Conservation (phyloP, 441 rosid species). For the Omphalea diandra region DNA sequence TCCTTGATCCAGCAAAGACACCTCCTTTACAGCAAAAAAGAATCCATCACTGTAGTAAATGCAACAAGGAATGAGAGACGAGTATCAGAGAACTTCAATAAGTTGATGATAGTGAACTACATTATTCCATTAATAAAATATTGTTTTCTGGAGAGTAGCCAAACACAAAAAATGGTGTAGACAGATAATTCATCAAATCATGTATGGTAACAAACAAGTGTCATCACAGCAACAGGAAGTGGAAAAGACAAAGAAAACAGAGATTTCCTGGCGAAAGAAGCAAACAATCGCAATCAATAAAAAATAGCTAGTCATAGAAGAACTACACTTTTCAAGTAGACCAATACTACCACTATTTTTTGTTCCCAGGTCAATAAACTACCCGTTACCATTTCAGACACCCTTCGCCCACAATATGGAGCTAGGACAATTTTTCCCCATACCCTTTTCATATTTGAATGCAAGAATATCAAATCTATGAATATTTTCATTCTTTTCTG, state of each 20-base stretch:
- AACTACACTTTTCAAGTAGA: neutral
- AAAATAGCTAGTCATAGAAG: neutral
- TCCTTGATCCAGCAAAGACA: slow-evolving; percentile 47
- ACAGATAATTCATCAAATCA: neutral
- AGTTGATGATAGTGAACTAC: neutral
- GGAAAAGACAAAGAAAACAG: too few species aligned
- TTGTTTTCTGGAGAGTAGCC: neutral
- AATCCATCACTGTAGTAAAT: slow-evolving; percentile 37
- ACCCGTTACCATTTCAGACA: neutral
- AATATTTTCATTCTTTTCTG: neutral
- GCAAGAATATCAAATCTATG: neutral
- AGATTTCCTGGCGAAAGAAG: neutral
- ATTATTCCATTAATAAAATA: neutral
- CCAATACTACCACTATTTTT: neutral
- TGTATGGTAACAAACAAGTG: neutral
- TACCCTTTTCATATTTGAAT: neutral
- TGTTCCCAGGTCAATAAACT: too few species aligned
- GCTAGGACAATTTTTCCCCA: neutral
- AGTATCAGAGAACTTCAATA: neutral
- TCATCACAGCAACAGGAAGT: too few species aligned
- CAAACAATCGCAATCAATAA: neutral
- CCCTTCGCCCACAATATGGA: neutral
- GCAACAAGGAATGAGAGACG: neutral
- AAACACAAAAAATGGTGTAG: neutral
- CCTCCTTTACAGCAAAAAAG: slow-evolving; percentile 50